Conservation (phyloP, 257 asterid species). For the Primulina eburnea region DNA sequence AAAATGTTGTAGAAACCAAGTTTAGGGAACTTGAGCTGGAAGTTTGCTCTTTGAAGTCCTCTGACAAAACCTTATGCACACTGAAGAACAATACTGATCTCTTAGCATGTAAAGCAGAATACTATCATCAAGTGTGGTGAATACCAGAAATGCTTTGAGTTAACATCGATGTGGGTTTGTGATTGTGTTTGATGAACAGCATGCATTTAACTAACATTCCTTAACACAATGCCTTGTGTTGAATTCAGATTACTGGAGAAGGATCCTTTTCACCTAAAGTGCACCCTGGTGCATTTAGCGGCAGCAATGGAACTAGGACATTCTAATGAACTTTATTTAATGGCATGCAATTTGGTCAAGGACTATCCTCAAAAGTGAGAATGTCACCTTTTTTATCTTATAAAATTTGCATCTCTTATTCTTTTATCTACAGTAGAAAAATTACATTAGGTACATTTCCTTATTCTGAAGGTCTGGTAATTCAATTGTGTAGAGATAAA, state of each 20-base stretch:
- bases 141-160: slow-evolving; percentile 91
- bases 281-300: slow-evolving; percentile 91
- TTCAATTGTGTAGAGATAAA: neutral
- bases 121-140: slow-evolving; percentile 95
- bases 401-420: neutral
- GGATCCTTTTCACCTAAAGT: slow-evolving; percentile 95
- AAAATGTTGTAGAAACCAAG: slow-evolving; percentile 74
- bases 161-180: slow-evolving; percentile 74
- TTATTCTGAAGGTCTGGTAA: neutral
- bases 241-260: slow-evolving; percentile 89
- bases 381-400: slow-evolving; percentile 2
- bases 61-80: slow-evolving; percentile 65
- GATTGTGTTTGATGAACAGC: slow-evolving; percentile 16
- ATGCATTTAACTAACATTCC: slow-evolving; percentile 12
- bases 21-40: slow-evolving; percentile 85
- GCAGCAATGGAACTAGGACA: slow-evolving; percentile 99
- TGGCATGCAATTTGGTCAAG: slow-evolving; percentile 98
- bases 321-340: slow-evolving; percentile 92
- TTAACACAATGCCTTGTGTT: slow-evolving; percentile 22
- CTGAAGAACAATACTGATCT: slow-evolving; percentile 87
- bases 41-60: slow-evolving; percentile 39
- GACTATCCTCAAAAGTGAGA: slow-evolving; percentile 98
- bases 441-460: neutral
- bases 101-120: slow-evolving; percentile 99
- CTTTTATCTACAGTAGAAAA: neutral